phyloP scores from a whole-genome alignment of 805 yeast species.

The Diddensiella transvaalensis region DNA sequence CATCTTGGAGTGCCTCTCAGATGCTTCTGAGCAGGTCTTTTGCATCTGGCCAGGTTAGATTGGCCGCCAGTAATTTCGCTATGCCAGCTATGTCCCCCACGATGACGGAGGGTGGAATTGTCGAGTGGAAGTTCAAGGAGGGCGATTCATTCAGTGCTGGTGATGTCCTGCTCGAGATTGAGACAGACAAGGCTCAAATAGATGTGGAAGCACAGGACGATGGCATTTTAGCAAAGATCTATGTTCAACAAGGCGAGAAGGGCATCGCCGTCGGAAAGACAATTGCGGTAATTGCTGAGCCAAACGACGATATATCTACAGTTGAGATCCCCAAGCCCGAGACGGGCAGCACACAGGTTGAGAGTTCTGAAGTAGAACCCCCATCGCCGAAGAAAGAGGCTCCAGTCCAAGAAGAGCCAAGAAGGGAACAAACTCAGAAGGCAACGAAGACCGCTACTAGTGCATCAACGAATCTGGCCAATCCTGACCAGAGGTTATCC shows the following conservation, averaged over 20 bases:
- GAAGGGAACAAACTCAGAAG: constrained; percentile 11
- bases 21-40: not conserved
- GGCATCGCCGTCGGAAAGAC: constrained; percentile 83
- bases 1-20: not conserved
- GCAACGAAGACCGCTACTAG: constrained; percentile 23
- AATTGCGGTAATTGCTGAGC: constrained; percentile 86
- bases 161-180: constrained; percentile 94
- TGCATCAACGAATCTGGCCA: constrained; percentile 43
- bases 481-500: constrained; percentile 60
- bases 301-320: constrained; percentile 71
- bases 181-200: constrained; percentile 97
- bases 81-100: constrained; percentile 99
- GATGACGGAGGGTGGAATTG: constrained; percentile 93
- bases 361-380: not conserved
- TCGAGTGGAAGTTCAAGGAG: constrained; percentile 80
- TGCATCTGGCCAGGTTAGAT: not conserved
- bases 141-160: constrained; percentile 77
- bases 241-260: constrained; percentile 64
- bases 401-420: constrained; percentile 19
- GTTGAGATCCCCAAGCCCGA: constrained; percentile 52
- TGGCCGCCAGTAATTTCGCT: constrained; percentile 45
- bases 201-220: constrained; percentile 96
- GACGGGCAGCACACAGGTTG: constrained; percentile 21
- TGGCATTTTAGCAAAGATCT: constrained; percentile 79
- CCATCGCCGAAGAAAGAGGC: not conserved